phyloP scores from a whole-genome alignment of 805 yeast genomes.

The Hanseniaspora thailandica region DNA sequence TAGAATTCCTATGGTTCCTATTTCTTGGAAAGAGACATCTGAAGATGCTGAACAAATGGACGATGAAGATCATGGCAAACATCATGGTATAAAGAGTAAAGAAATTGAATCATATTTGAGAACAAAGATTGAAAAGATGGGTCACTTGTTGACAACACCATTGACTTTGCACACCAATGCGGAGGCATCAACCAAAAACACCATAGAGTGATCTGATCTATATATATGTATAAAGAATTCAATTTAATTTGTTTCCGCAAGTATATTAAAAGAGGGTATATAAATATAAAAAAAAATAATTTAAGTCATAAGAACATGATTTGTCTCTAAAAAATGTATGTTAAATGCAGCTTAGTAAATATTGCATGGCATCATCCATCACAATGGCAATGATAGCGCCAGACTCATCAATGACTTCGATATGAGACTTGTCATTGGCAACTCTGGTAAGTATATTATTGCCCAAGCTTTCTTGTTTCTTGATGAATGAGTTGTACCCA shows the following conservation, averaged over 20 bases:
- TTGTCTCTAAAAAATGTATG: not conserved
- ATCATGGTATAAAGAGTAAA: slow-evolving; percentile 60
- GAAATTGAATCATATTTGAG: slow-evolving; percentile 89
- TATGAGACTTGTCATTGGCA: slow-evolving; percentile 27
- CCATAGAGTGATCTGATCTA: not conserved
- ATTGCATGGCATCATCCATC: slow-evolving; percentile 8
- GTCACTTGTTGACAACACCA: slow-evolving; percentile 62
- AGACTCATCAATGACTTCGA: slow-evolving; percentile 31
- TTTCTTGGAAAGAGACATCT: slow-evolving; percentile 59
- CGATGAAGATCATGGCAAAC: not conserved
- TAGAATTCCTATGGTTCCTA: slow-evolving; percentile 93
- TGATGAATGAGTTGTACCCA: slow-evolving; percentile 33
- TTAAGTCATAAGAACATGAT: not conserved
- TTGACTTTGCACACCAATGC: slow-evolving; percentile 22
- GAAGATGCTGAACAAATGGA: slow-evolving; percentile 16
- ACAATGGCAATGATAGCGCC: slow-evolving; percentile 20
- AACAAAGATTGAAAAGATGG: slow-evolving; percentile 95
- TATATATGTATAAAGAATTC: not conserved
- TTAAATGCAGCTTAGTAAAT: not conserved
- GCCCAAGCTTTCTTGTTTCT: slow-evolving; percentile 26
- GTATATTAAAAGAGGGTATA: not conserved
- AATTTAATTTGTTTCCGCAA: not conserved
- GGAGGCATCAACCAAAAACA: not conserved
- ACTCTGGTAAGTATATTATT: slow-evolving; percentile 30
- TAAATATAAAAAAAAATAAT: not conserved